phyloP scores from a whole-genome alignment of 2,329 filamentous ascomycete genomes.

The Clonostachys solani region DNA sequence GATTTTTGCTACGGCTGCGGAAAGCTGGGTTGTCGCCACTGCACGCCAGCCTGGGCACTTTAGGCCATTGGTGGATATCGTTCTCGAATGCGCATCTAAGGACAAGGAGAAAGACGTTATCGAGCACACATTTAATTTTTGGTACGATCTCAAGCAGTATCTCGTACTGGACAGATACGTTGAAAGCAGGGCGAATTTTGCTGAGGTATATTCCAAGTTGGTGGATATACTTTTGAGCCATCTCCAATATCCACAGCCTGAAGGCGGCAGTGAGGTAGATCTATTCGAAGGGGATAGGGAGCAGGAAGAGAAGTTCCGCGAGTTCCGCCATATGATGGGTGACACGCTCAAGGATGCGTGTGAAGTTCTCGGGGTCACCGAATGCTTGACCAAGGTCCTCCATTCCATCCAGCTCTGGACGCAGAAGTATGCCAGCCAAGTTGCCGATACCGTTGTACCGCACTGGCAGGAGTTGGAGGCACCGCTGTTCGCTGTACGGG shows the following conservation, averaged over 20 bases:
- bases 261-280: constrained; percentile 70
- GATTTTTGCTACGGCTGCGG: constrained; percentile 87
- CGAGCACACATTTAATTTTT: constrained; percentile 91
- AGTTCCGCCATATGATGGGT: constrained; percentile 95
- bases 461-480: constrained; percentile 97
- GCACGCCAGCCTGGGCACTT: constrained; percentile 81
- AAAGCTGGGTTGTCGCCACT: constrained; percentile 90
- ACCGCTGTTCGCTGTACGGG: constrained; percentile 89
- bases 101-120: constrained; percentile 91
- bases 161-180: constrained; percentile 87
- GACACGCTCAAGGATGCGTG: constrained; percentile 97
- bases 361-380: constrained; percentile 89
- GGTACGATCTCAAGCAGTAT: constrained; percentile 98
- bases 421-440: constrained; percentile 72
- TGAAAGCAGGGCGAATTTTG: constrained; percentile 69
- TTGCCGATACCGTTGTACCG: constrained; percentile 70
- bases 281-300: constrained; percentile 95
- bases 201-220: constrained; percentile 81
- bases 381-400: constrained; percentile 87
- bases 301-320: constrained; percentile 92
- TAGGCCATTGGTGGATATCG: constrained; percentile 77
- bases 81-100: constrained; percentile 85
- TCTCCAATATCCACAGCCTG: constrained; percentile 78
- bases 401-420: constrained; percentile 86
- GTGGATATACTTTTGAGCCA: constrained; percentile 92